Percentiles rank a stretch among this genome's conserved stretches.
phyloP scores from a whole-genome alignment of 116 monocot species.

The Iris pallida region DNA sequence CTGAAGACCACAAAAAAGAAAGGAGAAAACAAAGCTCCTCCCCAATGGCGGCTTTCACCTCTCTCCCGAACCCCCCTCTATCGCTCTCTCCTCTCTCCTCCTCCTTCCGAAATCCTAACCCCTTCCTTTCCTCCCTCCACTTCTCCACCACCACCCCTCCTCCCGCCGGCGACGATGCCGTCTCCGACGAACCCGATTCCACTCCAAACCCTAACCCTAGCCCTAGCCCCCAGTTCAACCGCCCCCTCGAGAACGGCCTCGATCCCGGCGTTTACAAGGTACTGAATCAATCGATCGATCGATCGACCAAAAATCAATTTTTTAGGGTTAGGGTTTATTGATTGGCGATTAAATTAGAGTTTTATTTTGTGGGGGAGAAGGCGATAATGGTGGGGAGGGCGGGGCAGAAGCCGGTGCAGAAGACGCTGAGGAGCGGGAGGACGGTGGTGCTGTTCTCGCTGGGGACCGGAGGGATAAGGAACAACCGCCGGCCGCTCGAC shows the following conservation, averaged over 20 bases:
- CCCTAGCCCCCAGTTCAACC: conserved; percentile 23
- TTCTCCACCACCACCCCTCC: neutral
- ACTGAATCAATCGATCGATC: neutral
- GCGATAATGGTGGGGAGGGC: conserved; percentile 88
- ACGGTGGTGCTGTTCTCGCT: conserved; percentile 70
- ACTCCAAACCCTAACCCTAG: conserved; percentile 1
- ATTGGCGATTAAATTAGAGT: neutral
- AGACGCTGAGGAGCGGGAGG: conserved; percentile 64
- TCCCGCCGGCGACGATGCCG: neutral
- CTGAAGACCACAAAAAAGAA: too few relatives aligned
- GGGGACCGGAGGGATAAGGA: conserved; percentile 86
- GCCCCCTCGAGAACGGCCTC: conserved; percentile 80
- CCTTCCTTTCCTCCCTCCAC: neutral
- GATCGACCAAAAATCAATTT: neutral
- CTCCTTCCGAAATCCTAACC: conserved; percentile 1
- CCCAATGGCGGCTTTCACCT: conserved; percentile 5
- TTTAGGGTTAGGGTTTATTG: conserved; percentile 9
- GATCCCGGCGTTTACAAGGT: conserved; percentile 84
- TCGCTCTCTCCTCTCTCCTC: neutral
- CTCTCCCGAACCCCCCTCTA: conserved; percentile 11
- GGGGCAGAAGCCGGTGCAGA: conserved; percentile 82
- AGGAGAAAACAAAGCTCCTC: neutral
- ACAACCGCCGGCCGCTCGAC: conserved; percentile 83
- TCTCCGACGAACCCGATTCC: neutral
- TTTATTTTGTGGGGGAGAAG: conserved; percentile 15